These are phyloP conservation scores for Sutorius eximius DNA, from an alignment of 1,284 basidiomycete species.

Conservation along the genomic window DNA sequence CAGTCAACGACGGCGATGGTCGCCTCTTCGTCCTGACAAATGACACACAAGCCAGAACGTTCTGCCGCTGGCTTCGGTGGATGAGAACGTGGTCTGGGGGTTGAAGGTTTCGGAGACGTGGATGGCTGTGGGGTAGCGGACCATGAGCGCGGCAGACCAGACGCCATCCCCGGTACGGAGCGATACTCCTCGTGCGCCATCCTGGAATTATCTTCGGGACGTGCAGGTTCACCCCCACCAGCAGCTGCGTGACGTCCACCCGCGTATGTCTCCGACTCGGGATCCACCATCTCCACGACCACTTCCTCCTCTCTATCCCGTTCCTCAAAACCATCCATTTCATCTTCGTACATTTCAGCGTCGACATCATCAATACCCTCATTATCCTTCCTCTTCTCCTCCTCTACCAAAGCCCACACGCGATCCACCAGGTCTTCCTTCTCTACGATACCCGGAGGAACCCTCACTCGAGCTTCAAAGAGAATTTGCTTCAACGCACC, in stretches of 20 bases:
- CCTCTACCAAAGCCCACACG: conserved; percentile 61
- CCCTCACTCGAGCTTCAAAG: conserved; percentile 68
- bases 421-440: conserved; percentile 75
- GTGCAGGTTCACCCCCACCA: not conserved
- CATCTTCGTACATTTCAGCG: conserved; percentile 31
- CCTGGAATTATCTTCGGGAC: not conserved
- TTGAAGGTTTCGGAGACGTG: conserved; percentile 9
- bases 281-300: conserved; percentile 14
- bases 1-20: conserved; percentile 92
- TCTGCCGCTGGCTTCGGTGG: conserved; percentile 48
- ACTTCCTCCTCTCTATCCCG: conserved; percentile 20
- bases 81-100: conserved; percentile 31
- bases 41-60: conserved; percentile 76
- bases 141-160: conserved; percentile 3
- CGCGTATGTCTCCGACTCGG: conserved; percentile 14
- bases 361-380: conserved; percentile 40
- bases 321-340: conserved; percentile 14
- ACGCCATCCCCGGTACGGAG: not conserved
- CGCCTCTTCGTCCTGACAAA: conserved; percentile 90
- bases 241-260: not conserved
- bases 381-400: conserved; percentile 58
- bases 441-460: conserved; percentile 51
- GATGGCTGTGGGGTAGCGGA: conserved; percentile 13
- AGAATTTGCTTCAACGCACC: conserved; percentile 72
- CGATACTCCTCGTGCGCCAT: conserved; percentile 13